These are phyloP conservation scores for Teratosphaeria nubilosa DNA, from an alignment of 2,329 filamentous ascomycete species.

Conservation along the genomic window DNA sequence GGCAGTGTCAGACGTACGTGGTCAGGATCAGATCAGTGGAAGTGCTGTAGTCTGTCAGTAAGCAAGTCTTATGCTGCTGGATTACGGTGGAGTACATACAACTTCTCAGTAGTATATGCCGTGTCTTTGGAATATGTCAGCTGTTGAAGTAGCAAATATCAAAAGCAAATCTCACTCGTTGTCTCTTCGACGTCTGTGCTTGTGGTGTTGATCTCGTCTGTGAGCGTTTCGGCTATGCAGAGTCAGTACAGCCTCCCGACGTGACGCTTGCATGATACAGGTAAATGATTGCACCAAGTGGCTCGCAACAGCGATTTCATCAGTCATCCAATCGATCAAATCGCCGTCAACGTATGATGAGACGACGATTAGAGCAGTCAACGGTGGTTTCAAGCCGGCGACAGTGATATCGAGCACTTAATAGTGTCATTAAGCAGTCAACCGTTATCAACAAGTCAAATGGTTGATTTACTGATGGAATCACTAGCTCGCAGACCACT, in stretches of 20 bases:
- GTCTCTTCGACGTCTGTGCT: not conserved
- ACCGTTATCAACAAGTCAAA: too few relatives aligned
- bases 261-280: not conserved
- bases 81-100: not conserved
- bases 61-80: not conserved
- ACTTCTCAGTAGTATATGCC: not conserved
- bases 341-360: too few relatives aligned
- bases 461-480: too few relatives aligned
- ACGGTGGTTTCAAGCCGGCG: too few relatives aligned
- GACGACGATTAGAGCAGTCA: too few relatives aligned
- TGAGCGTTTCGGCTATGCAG: not conserved
- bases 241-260: not conserved
- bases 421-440: too few relatives aligned
- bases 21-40: not conserved
- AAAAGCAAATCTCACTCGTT: not conserved
- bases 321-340: too few relatives aligned
- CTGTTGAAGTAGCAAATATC: not conserved
- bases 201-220: not conserved
- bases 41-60: not conserved
- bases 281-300: not conserved
- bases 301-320: too few relatives aligned
- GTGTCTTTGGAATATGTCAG: not conserved
- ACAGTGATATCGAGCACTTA: too few relatives aligned
- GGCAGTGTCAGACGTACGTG: not conserved
- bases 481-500: not conserved